These are phyloP conservation scores for Pistacia integerrima DNA, from an alignment of 345 rosid species.

Conservation along the genomic window DNA sequence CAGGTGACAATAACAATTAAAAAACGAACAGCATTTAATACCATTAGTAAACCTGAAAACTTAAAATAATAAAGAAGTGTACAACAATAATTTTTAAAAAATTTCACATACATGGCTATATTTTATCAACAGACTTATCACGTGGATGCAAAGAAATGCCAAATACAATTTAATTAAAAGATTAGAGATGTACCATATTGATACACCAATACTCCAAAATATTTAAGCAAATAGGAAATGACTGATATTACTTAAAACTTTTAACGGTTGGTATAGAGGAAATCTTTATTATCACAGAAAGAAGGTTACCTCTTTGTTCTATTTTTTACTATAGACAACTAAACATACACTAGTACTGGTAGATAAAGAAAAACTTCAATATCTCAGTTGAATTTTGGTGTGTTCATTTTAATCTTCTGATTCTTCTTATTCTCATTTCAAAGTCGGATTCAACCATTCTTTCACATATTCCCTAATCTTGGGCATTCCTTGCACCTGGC, in stretches of 20 bases:
- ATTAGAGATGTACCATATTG: not conserved
- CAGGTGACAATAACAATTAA: not conserved
- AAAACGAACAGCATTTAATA: not conserved
- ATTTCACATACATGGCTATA: not conserved
- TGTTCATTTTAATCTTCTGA: not conserved
- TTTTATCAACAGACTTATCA: not conserved
- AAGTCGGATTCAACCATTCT: not conserved
- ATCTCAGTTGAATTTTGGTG: not conserved
- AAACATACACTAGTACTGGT: not conserved
- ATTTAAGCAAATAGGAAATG: not conserved
- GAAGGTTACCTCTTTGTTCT: not conserved
- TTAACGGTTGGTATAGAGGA: conserved; percentile 2
- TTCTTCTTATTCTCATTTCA: not conserved
- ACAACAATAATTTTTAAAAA: not conserved
- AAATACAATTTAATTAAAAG: not conserved
- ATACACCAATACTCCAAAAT: not conserved
- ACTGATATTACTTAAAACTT: too few relatives aligned
- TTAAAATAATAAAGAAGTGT: not conserved
- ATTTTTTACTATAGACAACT: not conserved
- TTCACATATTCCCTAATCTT: not conserved
- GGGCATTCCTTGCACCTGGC: not conserved
- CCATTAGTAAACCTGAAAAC: not conserved
- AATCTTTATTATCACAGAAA: not conserved
- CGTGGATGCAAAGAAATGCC: too few relatives aligned
- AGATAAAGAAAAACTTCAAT: not conserved